A percentile compares a stretch with the other conserved stretches of the same genome.
These are phyloP conservation scores for Pleurotus ostreatus DNA, from an alignment of 768 basidiomycete genomes.

Conservation along the genomic window DNA sequence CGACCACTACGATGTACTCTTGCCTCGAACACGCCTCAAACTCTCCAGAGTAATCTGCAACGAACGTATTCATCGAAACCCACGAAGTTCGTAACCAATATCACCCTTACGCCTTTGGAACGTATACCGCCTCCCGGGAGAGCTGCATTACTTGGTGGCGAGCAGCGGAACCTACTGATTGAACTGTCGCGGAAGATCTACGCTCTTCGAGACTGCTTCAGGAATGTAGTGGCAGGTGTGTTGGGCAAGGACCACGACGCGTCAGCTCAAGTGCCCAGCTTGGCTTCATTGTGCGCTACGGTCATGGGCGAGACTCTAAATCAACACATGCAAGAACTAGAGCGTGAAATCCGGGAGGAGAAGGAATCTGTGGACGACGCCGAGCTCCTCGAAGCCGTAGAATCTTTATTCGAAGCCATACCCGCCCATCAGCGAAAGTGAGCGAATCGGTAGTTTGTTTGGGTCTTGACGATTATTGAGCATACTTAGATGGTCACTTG, in stretches of 20 bases:
- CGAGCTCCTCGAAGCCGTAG: slow-evolving; percentile 17
- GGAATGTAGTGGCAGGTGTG: slow-evolving; percentile 39
- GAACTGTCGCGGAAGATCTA: slow-evolving; percentile 46
- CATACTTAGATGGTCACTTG: slow-evolving; percentile 37
- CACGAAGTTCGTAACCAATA: background rate
- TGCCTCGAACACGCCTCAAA: slow-evolving; percentile 14
- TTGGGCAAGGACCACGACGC: background rate
- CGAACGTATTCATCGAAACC: slow-evolving; percentile 7
- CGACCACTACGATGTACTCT: slow-evolving; percentile 41
- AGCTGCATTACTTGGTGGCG: slow-evolving; percentile 25
- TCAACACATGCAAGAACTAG: slow-evolving; percentile 32
- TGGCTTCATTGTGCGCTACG: slow-evolving; percentile 44
- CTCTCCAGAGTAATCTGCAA: background rate
- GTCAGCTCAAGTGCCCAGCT: slow-evolving; percentile 22
- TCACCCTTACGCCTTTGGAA: slow-evolving; percentile 25
- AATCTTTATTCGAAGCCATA: slow-evolving; percentile 47
- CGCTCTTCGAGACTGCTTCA: slow-evolving; percentile 54
- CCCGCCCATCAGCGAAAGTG: slow-evolving; percentile 52
- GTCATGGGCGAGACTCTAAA: slow-evolving; percentile 32
- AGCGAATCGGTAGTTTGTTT: background rate
- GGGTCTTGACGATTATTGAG: background rate
- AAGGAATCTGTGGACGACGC: slow-evolving; percentile 21
- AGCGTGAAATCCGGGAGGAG: slow-evolving; percentile 22
- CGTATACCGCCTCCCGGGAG: slow-evolving; percentile 34
- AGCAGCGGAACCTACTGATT: slow-evolving; percentile 28